Base-by-base conservation (phyloP, 2,329 filamentous ascomycete species). In the Pyrenophora teres region DNA sequence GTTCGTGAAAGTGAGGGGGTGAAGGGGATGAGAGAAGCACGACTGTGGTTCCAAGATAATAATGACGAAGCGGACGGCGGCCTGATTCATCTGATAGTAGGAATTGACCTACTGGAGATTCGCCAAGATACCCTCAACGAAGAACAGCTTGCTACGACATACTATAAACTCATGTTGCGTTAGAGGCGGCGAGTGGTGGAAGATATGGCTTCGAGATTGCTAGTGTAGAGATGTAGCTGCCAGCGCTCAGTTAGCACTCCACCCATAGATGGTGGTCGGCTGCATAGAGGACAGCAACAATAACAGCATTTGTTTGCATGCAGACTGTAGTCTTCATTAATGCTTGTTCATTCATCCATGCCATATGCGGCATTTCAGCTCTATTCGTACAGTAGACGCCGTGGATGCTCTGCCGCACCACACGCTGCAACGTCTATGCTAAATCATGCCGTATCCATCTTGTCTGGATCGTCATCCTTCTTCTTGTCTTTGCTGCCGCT, bases 361-460 rank as follows among this genome's bases (percentile, higher is more conserved):
- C 39, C 53, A 52, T 37, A 33, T 44, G 50, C 38, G 45, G 54
- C 52, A 54, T 54, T 51, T 56, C 55, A 62, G 54, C 47, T 57
- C 53, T 56, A 59, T 55, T 67, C 50, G 54, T 62, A 61, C 58
- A 55, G 40, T 60, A 52, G 64, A 66, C 63, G 63, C 64, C 64
- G 40, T 57, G 53, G 54, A 67, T 68, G 64, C 57, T 67, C 52
- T 69, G 64, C 60, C 63, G 46, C 50, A 58, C 50, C 40, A 32
- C 32, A n/a, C 39, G 19, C 35, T 31, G 41, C 38, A 15, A 40
- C 48, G 36, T 38, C 23, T 36, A 39, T 39, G 40, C 43, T 30
- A 16, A 19, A 45, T 79, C 81, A 92, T 76, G 90, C 91, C 56
- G 88, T 95, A 75, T 96, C 92, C 92, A 96, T 96, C 83, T 88